Evolutionary conservation across 2,329 filamentous ascomycete species (phyloP), one percentile per base, ranked within the genome.

Genomic region (Calonectria crousiana): DNA sequence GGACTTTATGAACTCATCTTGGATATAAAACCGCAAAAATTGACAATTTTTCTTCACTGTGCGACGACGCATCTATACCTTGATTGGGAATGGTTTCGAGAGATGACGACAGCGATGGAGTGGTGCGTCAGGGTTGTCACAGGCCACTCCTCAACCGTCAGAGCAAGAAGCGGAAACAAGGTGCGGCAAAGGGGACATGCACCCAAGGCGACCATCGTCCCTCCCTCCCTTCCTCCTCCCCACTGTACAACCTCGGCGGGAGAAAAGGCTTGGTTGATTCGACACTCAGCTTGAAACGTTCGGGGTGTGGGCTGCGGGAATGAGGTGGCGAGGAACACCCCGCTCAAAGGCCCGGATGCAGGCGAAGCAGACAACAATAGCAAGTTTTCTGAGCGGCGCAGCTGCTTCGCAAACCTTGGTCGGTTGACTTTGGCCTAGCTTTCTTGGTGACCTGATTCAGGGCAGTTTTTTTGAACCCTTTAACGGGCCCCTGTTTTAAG

Each of bases 1-100:
- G 71, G 71, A 66, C 66, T 32, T 49, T 20, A 73, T 60, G 67
- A 62, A 60, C 60, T 69, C 41, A 73, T 51, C 68, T 73, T n/a
- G 71, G 49, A 66, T 66, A 66, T 44, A 56, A 41, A 65, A 49
- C 62, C 62, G 71, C 71, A 38, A 62, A 41, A 62, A 56, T 64
- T 67, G 65, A 64, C 41, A 44, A 47, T 67, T 68, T 51, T 71
- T 56, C 58, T 56, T 49, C 30, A 47, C 41, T 65, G 53, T 64
- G 38, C 36, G 38, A 44, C 41, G 14, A 56, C 28, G 23, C 66
- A 58, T 13, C 34, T 52, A 34, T 52, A 23, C 64, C 36, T 49
- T 56, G 52, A 60, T 47, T 65, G 20, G 58, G 60, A n/a, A 53
- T 53, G 41, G 52, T 36, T 20, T n/a, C 41, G 20, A 23, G 20